Conservation (phyloP, 2,329 filamentous ascomycete genomes). For the Ophiostoma australiae region DNA sequence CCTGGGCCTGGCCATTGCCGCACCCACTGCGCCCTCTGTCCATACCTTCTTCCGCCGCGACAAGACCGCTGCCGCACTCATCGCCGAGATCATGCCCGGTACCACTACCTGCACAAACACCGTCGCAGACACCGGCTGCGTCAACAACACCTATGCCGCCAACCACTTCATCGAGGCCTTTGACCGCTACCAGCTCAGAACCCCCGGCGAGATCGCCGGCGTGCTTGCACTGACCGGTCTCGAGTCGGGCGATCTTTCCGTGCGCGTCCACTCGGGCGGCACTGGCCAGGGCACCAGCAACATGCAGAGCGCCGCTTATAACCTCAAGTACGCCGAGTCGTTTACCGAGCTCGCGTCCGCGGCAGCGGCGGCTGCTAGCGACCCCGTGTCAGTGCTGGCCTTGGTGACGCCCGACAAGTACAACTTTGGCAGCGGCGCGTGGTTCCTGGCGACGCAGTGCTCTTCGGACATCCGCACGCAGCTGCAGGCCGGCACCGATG, state of each 20-base stretch:
- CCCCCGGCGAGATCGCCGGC: constrained; percentile 59
- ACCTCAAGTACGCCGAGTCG: constrained; percentile 45
- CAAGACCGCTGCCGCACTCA: constrained; percentile 35
- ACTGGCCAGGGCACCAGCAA: constrained; percentile 67
- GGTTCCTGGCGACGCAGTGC: constrained; percentile 49
- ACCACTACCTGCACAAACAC: constrained; percentile 49
- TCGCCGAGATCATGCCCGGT: constrained; percentile 53
- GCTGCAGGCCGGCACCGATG: constrained; percentile 39
- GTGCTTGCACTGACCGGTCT: constrained; percentile 65
- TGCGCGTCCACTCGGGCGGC: constrained; percentile 54
- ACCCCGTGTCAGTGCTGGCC: constrained; percentile 41
- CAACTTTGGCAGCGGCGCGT: constrained; percentile 51
- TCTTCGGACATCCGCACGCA: constrained; percentile 31
- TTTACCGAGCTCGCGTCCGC: constrained; percentile 37
- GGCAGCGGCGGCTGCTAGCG: constrained; percentile 31
- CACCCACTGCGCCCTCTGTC: constrained; percentile 2
- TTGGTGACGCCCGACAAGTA: constrained; percentile 46
- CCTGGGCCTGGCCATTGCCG: not conserved
- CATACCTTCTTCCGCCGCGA: constrained; percentile 4
- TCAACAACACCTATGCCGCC: constrained; percentile 58
- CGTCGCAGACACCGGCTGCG: constrained; percentile 49
- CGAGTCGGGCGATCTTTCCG: constrained; percentile 66
- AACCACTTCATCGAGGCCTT: constrained; percentile 54
- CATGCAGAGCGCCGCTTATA: constrained; percentile 44
- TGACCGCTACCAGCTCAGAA: constrained; percentile 50